A percentile compares a stretch with the other conserved stretches of the same genome.
These are phyloP conservation scores for Pyrenophora graminea DNA, from an alignment of 2,329 filamentous ascomycete genomes.

Conservation along the genomic window DNA sequence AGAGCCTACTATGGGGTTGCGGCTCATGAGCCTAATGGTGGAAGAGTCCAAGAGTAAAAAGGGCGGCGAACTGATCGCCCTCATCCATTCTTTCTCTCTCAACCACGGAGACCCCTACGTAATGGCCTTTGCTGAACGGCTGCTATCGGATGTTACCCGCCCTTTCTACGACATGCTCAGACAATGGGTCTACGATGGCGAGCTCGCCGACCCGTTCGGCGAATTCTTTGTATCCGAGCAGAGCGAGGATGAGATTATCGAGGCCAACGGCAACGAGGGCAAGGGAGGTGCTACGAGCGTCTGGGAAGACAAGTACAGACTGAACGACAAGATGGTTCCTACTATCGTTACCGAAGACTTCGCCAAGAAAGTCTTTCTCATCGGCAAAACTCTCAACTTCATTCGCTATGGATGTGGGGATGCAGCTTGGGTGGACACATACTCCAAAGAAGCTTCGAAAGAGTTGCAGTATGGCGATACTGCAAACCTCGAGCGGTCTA, in stretches of 20 bases:
- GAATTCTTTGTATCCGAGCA: slow-evolving; percentile 96
- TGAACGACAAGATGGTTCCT: slow-evolving; percentile 83
- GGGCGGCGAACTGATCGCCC: slow-evolving; percentile 87
- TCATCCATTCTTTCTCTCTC: slow-evolving; percentile 91
- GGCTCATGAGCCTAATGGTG: slow-evolving; percentile 91
- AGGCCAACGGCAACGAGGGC: slow-evolving; percentile 47
- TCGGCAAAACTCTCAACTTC: slow-evolving; percentile 97
- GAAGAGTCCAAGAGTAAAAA: slow-evolving; percentile 83
- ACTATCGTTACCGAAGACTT: slow-evolving; percentile 93
- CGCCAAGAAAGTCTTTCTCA: slow-evolving; percentile 93
- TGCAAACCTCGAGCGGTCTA: slow-evolving; percentile 85
- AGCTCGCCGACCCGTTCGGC: slow-evolving; percentile 91
- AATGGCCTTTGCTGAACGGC: slow-evolving; percentile 85
- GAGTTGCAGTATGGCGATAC: slow-evolving; percentile 93
- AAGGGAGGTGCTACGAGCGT: slow-evolving; percentile 76
- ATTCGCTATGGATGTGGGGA: slow-evolving; percentile 95
- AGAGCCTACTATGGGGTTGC: slow-evolving; percentile 92
- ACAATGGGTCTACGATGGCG: slow-evolving; percentile 97
- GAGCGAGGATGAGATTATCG: slow-evolving; percentile 55
- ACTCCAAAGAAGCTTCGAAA: slow-evolving; percentile 90
- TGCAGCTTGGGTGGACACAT: slow-evolving; percentile 91
- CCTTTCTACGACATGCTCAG: slow-evolving; percentile 97
- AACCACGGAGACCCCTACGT: slow-evolving; percentile 96
- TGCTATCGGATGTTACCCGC: slow-evolving; percentile 82
- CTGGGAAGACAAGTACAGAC: slow-evolving; percentile 96